These are phyloP conservation scores for Harringtonia lauricola DNA, from an alignment of 2,329 filamentous ascomycete genomes.

Conservation along the genomic window DNA sequence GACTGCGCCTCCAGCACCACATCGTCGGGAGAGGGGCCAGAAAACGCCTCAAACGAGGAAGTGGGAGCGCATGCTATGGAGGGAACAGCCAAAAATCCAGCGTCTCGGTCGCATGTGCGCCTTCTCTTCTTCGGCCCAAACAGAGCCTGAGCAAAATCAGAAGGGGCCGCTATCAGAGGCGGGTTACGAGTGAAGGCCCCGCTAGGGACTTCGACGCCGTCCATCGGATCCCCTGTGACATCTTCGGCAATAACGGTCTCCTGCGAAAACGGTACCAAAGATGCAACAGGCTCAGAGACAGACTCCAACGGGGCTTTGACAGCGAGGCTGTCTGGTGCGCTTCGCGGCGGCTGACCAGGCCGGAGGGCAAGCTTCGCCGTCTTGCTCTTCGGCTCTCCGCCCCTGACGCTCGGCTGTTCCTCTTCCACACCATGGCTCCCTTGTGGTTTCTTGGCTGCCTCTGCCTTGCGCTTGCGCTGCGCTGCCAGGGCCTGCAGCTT, in stretches of 20 bases:
- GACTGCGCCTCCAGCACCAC: conserved; percentile 77
- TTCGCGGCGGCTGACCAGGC: conserved; percentile 1
- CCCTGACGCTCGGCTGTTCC: conserved; percentile 1
- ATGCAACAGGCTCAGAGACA: too few species aligned
- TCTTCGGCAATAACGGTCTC: background rate
- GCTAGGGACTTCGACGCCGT: background rate
- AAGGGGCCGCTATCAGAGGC: conserved; percentile 27
- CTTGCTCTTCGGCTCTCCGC: conserved; percentile 16
- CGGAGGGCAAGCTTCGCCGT: conserved; percentile 9
- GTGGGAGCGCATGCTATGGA: conserved; percentile 38
- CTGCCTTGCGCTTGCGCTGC: conserved; percentile 72
- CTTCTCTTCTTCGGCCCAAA: conserved; percentile 27
- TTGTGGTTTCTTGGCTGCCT: conserved; percentile 37
- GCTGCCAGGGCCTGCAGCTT: conserved; percentile 87
- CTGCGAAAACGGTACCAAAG: too few species aligned
- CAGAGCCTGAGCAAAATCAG: conserved; percentile 44
- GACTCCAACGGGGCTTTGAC: background rate
- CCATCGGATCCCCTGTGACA: background rate
- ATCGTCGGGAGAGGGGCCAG: conserved; percentile 85
- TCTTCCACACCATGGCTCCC: conserved; percentile 7
- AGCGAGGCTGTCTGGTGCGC: background rate
- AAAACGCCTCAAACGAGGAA: conserved; percentile 46
- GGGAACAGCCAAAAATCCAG: conserved; percentile 30
- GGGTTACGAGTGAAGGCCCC: background rate
- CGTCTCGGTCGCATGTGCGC: conserved; percentile 9